These are phyloP conservation scores for Nicotiana benthamiana DNA, from an alignment of 257 asterid genomes.

Conservation along the genomic window DNA sequence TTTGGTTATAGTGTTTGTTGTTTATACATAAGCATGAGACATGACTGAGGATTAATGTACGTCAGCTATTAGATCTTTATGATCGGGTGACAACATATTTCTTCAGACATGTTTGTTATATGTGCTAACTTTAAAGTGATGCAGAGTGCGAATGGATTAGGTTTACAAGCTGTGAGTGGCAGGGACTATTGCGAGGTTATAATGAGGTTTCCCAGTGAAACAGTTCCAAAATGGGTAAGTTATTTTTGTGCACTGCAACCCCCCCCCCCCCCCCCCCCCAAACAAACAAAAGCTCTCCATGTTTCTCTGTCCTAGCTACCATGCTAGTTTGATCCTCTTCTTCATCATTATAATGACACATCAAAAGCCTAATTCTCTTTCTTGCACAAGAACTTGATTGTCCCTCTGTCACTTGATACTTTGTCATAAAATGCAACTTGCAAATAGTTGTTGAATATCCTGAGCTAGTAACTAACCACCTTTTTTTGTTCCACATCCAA, in stretches of 20 bases:
- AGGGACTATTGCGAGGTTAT: conserved; percentile 61
- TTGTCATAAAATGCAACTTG: not conserved
- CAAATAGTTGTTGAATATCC: not conserved
- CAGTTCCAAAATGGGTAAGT: conserved; percentile 88
- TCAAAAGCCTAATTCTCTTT: not conserved
- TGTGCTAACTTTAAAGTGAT: conserved; percentile 10
- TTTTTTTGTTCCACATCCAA: conserved; percentile 11
- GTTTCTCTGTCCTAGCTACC: not conserved
- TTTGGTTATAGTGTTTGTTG: not conserved
- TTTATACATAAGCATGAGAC: not conserved
- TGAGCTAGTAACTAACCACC: not conserved
- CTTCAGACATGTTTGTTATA: not conserved
- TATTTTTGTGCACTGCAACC: not conserved
- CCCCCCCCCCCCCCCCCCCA: too few species aligned
- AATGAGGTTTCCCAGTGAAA: conserved; percentile 62
- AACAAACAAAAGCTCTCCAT: too few species aligned
- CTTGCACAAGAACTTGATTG: not conserved
- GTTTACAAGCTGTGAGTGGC: conserved; percentile 67
- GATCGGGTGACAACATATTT: not conserved
- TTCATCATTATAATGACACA: not conserved
- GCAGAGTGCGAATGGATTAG: conserved; percentile 96
- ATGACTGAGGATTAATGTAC: not conserved
- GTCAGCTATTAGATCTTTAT: not conserved
- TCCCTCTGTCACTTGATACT: not conserved
- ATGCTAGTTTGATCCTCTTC: not conserved